Evolutionary conservation across 169 alveolate species (phyloP).

Genomic region (Sarcocystis neurona): DNA sequence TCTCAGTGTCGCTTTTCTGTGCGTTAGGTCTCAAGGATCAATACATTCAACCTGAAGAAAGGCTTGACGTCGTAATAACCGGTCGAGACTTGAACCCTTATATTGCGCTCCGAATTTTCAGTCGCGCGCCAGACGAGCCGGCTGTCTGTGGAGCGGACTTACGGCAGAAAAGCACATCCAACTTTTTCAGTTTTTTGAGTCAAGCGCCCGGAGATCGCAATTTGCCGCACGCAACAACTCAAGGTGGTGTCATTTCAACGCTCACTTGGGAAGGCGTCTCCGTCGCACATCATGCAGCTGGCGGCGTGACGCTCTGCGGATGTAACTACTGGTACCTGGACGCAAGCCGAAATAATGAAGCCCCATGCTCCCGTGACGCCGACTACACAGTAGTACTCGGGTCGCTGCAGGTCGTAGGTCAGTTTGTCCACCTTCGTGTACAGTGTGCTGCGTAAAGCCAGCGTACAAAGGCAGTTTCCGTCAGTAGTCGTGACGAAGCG

Average conservation of each 20-base stretch:
- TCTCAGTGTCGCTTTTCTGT: no score
- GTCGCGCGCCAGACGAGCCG: neutral
- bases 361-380: neutral
- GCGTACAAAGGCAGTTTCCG: no score
- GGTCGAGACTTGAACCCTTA: neutral
- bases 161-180: neutral
- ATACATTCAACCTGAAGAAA: neutral
- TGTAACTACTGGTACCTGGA: neutral
- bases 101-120: neutral
- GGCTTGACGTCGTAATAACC: neutral
- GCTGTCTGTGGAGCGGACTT: neutral
- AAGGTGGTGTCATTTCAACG: neutral
- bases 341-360: neutral
- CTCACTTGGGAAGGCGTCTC: neutral
- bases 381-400: neutral
- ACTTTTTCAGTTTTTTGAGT: neutral
- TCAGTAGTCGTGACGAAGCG: no score
- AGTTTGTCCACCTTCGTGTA: no score
- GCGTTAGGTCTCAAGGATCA: neutral
- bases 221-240: neutral
- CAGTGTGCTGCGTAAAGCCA: no score
- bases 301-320: neutral
- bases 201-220: neutral
- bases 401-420: no score
- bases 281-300: neutral